Conservation (phyloP, 2,329 filamentous ascomycete genomes). For the Periglandula ipomoeae region DNA sequence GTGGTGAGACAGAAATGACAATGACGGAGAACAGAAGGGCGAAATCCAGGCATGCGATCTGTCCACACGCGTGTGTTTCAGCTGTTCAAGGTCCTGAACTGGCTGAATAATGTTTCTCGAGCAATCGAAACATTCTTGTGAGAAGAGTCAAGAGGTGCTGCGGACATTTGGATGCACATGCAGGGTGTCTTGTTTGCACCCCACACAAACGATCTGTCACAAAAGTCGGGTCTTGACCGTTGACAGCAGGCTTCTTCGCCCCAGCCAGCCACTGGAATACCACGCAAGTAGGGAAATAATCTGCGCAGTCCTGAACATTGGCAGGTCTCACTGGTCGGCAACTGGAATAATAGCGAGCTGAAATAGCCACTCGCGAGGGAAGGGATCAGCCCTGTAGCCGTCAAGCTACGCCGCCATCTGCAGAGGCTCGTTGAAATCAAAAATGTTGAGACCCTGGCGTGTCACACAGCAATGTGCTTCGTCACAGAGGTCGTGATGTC, state of each 20-base stretch:
- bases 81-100: not conserved
- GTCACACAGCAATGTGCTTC: not conserved
- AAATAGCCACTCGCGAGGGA: not conserved
- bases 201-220: not conserved
- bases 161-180: not conserved
- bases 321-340: not conserved
- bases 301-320: not conserved
- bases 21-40: not conserved
- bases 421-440: not conserved
- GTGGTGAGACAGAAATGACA: not conserved
- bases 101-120: not conserved
- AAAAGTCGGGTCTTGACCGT: not conserved
- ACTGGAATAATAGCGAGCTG: not conserved
- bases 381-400: not conserved
- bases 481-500: not conserved
- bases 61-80: not conserved
- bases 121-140: not conserved
- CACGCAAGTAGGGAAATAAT: not conserved
- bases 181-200: not conserved
- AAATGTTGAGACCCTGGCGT: not conserved
- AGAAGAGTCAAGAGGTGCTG: not conserved
- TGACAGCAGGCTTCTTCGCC: no score
- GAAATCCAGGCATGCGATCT: not conserved
- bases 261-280: no score
- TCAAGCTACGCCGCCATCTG: not conserved